Conservation (phyloP, 768 basidiomycete species). For the Trametes cinnabarina region DNA sequence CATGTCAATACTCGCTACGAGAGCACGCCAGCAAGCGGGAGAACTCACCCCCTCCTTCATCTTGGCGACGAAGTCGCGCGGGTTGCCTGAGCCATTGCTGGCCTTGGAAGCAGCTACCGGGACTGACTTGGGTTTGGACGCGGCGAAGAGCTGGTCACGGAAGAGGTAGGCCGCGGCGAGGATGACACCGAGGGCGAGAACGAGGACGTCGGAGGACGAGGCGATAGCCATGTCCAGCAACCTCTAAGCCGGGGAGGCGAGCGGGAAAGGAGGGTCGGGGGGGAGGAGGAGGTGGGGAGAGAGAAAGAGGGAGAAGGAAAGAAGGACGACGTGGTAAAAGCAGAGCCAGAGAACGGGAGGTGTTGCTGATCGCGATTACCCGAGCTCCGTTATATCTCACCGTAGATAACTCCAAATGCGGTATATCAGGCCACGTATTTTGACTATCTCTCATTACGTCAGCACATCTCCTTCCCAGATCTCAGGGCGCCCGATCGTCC, state of each 20-base stretch:
- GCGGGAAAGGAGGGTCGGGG: background rate
- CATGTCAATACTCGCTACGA: background rate
- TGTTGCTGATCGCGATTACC: background rate
- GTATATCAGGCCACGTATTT: constrained; percentile 6
- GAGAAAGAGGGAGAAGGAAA: constrained; percentile 1
- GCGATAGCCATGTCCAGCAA: constrained; percentile 51
- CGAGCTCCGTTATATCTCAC: constrained; percentile 2
- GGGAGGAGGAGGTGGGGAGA: constrained; percentile 8
- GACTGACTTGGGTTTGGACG: constrained; percentile 60
- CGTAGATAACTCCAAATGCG: background rate
- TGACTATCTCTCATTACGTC: constrained; percentile 1
- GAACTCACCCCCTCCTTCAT: constrained; percentile 87
- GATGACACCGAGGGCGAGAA: constrained; percentile 71
- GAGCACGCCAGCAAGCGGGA: background rate
- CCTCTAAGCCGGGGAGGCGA: background rate
- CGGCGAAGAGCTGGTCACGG: constrained; percentile 72
- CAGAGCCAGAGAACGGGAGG: background rate
- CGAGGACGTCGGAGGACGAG: constrained; percentile 67
- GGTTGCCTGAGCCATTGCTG: constrained; percentile 70
- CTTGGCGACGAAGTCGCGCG: constrained; percentile 91
- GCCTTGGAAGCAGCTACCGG: constrained; percentile 45
- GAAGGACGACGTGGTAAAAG: constrained; percentile 2
- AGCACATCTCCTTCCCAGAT: background rate
- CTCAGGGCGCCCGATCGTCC: background rate
- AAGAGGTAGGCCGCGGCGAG: constrained; percentile 81